Evolutionary conservation across 2,329 filamentous ascomycete genomes (phyloP), one percentile per base, ranked within the genome.

Genomic region (Amphichorda felina): DNA sequence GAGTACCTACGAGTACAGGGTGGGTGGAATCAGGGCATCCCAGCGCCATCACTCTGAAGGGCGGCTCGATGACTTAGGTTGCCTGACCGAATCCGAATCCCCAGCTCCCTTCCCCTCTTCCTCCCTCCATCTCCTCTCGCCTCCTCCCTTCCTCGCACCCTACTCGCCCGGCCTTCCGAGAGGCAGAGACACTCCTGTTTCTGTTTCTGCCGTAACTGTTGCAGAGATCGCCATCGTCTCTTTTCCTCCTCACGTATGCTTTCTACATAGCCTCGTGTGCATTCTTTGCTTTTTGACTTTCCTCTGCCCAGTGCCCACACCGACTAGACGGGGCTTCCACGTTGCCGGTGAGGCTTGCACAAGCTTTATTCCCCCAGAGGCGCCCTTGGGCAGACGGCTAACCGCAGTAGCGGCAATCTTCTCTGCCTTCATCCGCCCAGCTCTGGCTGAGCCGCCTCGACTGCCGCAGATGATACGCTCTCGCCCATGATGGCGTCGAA

Each of bases 401-500:
- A 32, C 31, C 18, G 31, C 31, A 19, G 16, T 14, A 33, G 16
- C 31, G 11, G 17, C 31, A 21, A 14, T 26, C 33, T 24, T 24
- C 21, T 24, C 10, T 24, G 21, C 21, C 21, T 24, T n/a, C n/a
- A 24, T 10, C 21, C 21, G 21, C 10, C 21, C 21, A 6, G 10
- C 6, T 10, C 21, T 24, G 21, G 21, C 21, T 24, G 6, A 24
- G 21, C 21, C 10, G 21, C 6, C 10, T 6, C 30, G 28, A 22
- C 21, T 25, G 22, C 43, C 45, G 41, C 49, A 46, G 44, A 56
- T 56, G 52, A 49, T 40, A 41, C 45, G 43, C 38, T 34, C 36
- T 28, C 41, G 32, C 18, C 28, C 46, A 45, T 47, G 43, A 59
- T 59, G 56, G 51, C 55, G 41, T 49, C 51, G 33, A 49, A 46